Base-by-base conservation (phyloP, 257 asterid species). In the Petunia secreta region DNA sequence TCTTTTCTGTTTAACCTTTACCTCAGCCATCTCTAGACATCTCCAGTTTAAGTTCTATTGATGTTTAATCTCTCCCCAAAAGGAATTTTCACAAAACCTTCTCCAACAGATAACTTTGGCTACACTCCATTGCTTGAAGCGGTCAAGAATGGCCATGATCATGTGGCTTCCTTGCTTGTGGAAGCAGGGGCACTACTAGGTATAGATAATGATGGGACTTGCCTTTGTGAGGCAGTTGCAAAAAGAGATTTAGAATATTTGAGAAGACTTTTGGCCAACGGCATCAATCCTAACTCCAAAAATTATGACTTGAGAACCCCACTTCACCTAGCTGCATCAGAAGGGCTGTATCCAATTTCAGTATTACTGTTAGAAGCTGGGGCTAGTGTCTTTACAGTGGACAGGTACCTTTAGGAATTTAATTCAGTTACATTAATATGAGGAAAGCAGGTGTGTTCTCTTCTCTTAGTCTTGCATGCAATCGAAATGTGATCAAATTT, bases 241-340 rank as follows among this genome's bases (percentile, higher is more conserved):
- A 89, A 76, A 34, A 81, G 86, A 41, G 91, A 92, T 25, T 15
- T 83, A 37, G 89, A 83, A 13, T 86, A 89, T 15, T 53, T 92
- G 62, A 81, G 66, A 59, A 81, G 93, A 79, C 73, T 92, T 46
- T 64, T 92, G 85, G 83, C 59, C 36, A 80, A 80, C 57, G 97
- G 96, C 41, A 79, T 88, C 5, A 88, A 92, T 87, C 94, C 97
- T 0, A 92, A 92, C 83, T 87, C 96, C 80, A 91, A 84, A 83
- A 89, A 88, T 73, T 92, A 89, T 75, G 93, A 91, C 63, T 87
- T 83, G 41, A 82, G 94, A 74, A 89, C 96, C 4, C 94, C 97
- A 25, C 89, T 92, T 53, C 97, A 92, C 69, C 38, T 92, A 67
- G 93, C 96, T 81, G 91, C 96, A 63, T 88, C 96, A 65, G 91